Evolutionary conservation across 169 alveolate species (phyloP), one percentile per base, ranked within the genome.

Genomic region (Babesia caballi): DNA sequence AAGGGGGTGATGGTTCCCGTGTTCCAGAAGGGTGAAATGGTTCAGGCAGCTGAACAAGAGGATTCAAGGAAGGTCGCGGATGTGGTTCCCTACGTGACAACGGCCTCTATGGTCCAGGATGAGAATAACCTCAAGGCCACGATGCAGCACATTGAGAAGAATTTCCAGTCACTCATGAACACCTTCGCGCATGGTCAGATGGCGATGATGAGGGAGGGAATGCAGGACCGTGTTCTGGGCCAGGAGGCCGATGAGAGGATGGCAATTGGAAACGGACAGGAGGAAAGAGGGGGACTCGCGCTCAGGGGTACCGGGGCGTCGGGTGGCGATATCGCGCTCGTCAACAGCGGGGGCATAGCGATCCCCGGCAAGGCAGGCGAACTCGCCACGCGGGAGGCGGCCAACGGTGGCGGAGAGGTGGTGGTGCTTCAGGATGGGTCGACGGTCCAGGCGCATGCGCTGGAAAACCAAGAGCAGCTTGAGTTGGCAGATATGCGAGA

Each of bases 151-250:
- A 25, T 76, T 33, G 85, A 61, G 57, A 44, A 35, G 3, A 40
- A 66, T 4, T 76, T 76, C 78, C 60, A 76, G 60, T 28, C 35
- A 54, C 30, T 76, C 36, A 27, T 76, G 53, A 21, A 17, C 14
- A 52, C 50, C 0, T 56, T 61, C 19, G 85, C 65, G 23, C 1
- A 49, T 8, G n/a, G n/a, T n/a, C n/a, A n/a, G 46, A 19, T 32
- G 30, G 51, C 9, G 67, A 33, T 2, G 51, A 21, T 8, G 14
- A 17, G 40, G 44, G 28, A 3, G 4, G 27, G 41, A 1, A 19
- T 0, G 2, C 1, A 7, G 61, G 27, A 1, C 27, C 32, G 42
- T 8, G 1, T 2, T 1, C 40, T 5, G 42, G 21, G n/a, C 35
- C 6, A 6, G 23, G 35, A 52, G 25, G 7, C 3, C 61, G 42